A percentile compares a stretch with the other conserved stretches of the same genome.
Evolutionary conservation across 1,284 basidiomycete genomes (phyloP).

Genomic region (Cutaneotrichosporon sp.): DNA sequence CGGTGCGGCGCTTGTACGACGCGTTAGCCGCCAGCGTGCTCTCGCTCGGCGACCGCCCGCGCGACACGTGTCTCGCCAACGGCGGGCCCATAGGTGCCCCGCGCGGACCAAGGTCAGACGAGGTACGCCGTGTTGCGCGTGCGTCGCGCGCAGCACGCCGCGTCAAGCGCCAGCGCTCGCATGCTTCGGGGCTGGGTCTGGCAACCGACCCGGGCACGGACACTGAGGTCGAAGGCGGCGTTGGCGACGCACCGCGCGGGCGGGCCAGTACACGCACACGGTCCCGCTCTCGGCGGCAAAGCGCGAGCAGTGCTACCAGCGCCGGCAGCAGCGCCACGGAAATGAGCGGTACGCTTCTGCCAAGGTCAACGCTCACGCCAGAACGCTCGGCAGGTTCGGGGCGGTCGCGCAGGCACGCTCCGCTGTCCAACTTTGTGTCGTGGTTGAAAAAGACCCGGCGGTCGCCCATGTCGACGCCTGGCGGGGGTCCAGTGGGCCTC

Average conservation of each 20-base stretch:
- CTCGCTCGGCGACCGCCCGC: not conserved
- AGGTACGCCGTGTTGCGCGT: not conserved
- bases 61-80: not conserved
- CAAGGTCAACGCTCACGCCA: too few relatives aligned
- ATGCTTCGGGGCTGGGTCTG: not conserved
- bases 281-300: not conserved
- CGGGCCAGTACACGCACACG: not conserved
- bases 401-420: too few relatives aligned
- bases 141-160: not conserved
- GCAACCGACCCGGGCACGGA: not conserved
- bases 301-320: too few relatives aligned
- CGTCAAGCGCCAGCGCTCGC: not conserved
- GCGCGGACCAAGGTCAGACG: not conserved
- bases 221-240: not conserved
- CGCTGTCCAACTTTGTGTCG: not conserved
- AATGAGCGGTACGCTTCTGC: too few relatives aligned
- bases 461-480: too few relatives aligned
- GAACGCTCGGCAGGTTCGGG: too few relatives aligned
- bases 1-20: slow-evolving; percentile 3
- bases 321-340: too few relatives aligned
- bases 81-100: not conserved
- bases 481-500: too few relatives aligned
- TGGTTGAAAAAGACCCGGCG: not conserved
- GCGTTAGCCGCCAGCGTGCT: not conserved
- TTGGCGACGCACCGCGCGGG: not conserved